Percentiles rank a stretch among this genome's conserved stretches.
These are phyloP conservation scores for Phlyctochytrium bullatum DNA, from an alignment of 192 early-diverging fungal species.

Conservation along the genomic window DNA sequence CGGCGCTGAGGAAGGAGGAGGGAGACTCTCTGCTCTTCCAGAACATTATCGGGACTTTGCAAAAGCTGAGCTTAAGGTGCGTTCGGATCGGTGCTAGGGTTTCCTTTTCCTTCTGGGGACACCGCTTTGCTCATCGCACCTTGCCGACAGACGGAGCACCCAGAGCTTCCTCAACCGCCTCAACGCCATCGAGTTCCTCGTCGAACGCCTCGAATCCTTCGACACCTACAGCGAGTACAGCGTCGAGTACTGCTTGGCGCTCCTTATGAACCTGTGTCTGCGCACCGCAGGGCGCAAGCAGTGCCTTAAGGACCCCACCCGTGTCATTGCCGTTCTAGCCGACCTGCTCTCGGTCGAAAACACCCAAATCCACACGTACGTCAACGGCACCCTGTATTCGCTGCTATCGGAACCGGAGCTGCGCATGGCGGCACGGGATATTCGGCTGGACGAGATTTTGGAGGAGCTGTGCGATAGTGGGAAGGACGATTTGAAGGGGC, in stretches of 20 bases:
- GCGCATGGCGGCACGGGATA: conserved; percentile 28
- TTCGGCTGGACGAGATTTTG: conserved; percentile 43
- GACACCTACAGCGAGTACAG: conserved; percentile 38
- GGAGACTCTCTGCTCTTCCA: conserved; percentile 29
- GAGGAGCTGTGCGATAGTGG: conserved; percentile 23
- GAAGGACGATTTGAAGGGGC: conserved; percentile 38
- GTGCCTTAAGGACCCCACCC: conserved; percentile 25
- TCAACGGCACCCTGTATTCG: conserved; percentile 50
- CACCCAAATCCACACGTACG: conserved; percentile 52
- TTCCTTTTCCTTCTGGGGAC: not conserved
- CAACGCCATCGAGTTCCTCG: conserved; percentile 33
- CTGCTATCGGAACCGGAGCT: conserved; percentile 40
- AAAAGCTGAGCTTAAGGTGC: conserved; percentile 49
- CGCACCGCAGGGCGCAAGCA: conserved; percentile 39
- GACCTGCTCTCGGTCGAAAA: conserved; percentile 42
- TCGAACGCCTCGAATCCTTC: conserved; percentile 31
- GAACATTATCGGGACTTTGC: conserved; percentile 43
- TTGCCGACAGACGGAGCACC: conserved; percentile 34
- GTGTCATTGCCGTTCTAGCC: conserved; percentile 25
- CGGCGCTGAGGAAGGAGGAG: conserved; percentile 22
- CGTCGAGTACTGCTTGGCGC: conserved; percentile 45
- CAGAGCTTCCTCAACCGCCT: conserved; percentile 42
- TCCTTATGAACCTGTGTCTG: conserved; percentile 56
- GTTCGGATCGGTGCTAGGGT: not conserved
- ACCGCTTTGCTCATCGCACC: too few relatives aligned